These are phyloP conservation scores for Gleditsia sinensis DNA, from an alignment of 306 rosid genomes.

Conservation along the genomic window DNA sequence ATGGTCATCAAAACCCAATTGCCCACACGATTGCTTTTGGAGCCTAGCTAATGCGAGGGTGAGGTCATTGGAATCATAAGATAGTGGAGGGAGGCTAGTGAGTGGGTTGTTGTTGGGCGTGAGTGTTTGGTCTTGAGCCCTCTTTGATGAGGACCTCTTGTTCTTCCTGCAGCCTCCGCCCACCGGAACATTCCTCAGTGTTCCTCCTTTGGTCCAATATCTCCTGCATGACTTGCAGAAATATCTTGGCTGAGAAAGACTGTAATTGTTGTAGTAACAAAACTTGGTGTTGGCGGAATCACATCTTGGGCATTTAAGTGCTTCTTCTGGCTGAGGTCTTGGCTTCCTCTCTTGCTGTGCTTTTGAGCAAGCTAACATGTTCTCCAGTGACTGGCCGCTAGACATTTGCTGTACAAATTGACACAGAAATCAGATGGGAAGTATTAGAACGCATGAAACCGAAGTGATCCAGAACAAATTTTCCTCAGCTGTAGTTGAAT, in stretches of 20 bases:
- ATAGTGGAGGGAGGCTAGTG: constrained; percentile 27
- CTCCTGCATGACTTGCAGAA: constrained; percentile 78
- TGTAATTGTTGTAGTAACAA: constrained; percentile 81
- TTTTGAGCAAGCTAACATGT: constrained; percentile 59
- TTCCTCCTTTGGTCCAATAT: constrained; percentile 81
- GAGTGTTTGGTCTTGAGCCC: constrained; percentile 52
- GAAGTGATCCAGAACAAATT: neutral
- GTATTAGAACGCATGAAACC: neutral
- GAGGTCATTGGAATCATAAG: constrained; percentile 58
- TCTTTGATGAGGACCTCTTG: constrained; percentile 57
- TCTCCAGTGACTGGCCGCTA: constrained; percentile 49
- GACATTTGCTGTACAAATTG: constrained; percentile 56
- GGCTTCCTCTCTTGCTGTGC: constrained; percentile 51
- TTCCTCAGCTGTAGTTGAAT: neutral
- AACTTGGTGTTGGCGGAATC: constrained; percentile 76
- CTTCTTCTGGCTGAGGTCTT: constrained; percentile 64
- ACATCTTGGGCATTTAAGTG: constrained; percentile 69
- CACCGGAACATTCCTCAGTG: constrained; percentile 72
- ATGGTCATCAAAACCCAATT: constrained; percentile 46
- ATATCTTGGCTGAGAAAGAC: constrained; percentile 72
- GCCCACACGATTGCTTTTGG: constrained; percentile 55
- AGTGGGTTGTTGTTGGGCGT: constrained; percentile 44
- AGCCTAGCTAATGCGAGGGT: constrained; percentile 66
- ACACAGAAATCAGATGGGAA: neutral
- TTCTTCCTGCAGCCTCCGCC: constrained; percentile 81